Evolutionary conservation across 805 yeast genomes (phyloP), one percentile per base, ranked within the genome.

Genomic region (Cyberlindnera xylosilytica): DNA sequence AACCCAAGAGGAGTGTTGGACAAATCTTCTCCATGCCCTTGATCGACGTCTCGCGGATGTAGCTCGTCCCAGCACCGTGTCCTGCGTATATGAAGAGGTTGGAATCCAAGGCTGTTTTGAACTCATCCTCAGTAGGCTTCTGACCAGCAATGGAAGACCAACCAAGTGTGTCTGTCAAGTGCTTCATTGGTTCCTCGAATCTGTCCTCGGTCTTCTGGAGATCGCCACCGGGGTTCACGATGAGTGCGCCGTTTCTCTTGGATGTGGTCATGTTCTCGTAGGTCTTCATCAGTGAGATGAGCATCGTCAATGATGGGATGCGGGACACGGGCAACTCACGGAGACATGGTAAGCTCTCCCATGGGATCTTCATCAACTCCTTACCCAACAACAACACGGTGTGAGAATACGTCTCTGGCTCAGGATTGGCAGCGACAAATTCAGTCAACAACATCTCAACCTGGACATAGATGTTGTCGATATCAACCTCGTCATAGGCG

Each of bases 61-160:
- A 88, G 47, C 85, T 89, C 48, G 87, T 91, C n/a, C 98, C 97
- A 4, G 97, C 93, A 0, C 98, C 97, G 63, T 93, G 99, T 0
- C 99, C 99, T 42, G 90, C 70, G 59, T 87, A 93, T 0, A 91
- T 67, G 51, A 83, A 84, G 8, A 86, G 50, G 29, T 76, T 70
- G 1, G 74, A 63, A 2, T 55, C 36, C 8, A 90, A 56, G 15
- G 70, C 69, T 0, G 62, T 39, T 1, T 71, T 47, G 27, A 89
- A 66, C 16, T 74, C 70, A 0, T 61, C 63, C 42, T 85, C 93
- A 0, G 66, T 50, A 0, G 97, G 96, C 34, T 65, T 67, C 4
- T 49, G 45, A 0, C 87, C 84, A 8, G 71, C 58, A 0, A 74
- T 34, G 0, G 95, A 83, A 0, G 53, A 45, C 77, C 91, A 84